phyloP scores from a whole-genome alignment of 164 flowering plant species.

The Macadamia integrifolia region DNA sequence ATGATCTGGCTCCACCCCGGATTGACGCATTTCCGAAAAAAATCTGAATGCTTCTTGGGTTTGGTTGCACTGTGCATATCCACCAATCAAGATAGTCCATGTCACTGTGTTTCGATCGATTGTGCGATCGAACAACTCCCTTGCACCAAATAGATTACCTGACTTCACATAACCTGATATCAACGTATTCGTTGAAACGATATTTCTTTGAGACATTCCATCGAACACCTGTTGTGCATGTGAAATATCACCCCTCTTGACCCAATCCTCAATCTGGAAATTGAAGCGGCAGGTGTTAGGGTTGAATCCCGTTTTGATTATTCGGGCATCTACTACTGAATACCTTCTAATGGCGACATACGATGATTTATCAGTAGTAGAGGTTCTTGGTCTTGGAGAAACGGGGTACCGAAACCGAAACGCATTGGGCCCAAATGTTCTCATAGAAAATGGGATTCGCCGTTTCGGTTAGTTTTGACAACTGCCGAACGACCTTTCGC shows the following conservation, averaged over 20 bases:
- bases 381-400: neutral
- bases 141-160: neutral
- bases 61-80: neutral
- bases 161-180: neutral
- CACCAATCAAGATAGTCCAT: neutral
- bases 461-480: too few species aligned
- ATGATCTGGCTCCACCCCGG: neutral
- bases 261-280: too few species aligned
- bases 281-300: too few species aligned
- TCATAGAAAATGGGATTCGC: neutral
- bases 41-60: neutral
- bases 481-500: too few species aligned
- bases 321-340: neutral
- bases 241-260: neutral
- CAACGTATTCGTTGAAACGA: neutral
- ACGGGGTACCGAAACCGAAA: neutral
- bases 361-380: too few species aligned
- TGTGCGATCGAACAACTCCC: neutral
- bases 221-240: neutral
- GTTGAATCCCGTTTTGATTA: neutral
- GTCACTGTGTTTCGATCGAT: neutral
- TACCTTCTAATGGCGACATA: too few species aligned
- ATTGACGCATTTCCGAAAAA: too few species aligned
- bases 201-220: slow-evolving; percentile 1
- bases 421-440: neutral